A percentile compares a stretch with the other conserved stretches of the same genome.
phyloP scores from a whole-genome alignment of 2,329 filamentous ascomycete genomes.

The Penicillium freii region DNA sequence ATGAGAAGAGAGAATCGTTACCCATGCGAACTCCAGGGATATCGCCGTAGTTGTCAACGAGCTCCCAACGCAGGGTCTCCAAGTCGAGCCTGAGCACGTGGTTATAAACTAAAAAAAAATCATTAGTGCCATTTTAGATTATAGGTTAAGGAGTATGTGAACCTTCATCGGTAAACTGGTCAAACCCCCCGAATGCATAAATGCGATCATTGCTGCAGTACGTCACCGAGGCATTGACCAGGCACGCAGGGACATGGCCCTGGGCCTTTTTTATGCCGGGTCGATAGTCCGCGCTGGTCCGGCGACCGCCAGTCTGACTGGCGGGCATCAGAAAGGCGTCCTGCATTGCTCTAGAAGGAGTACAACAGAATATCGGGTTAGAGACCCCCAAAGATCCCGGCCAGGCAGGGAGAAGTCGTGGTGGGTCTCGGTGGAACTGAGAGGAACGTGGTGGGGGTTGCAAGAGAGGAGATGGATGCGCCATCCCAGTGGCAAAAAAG shows the following conservation, averaged over 20 bases:
- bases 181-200: constrained; percentile 96
- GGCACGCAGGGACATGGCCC: constrained; percentile 81
- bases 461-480: constrained; percentile 27
- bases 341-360: constrained; percentile 48
- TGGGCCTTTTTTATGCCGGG: constrained; percentile 78
- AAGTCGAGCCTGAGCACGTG: constrained; percentile 90
- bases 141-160: constrained; percentile 1
- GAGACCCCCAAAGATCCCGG: constrained; percentile 29
- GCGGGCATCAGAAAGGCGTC: constrained; percentile 91
- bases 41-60: constrained; percentile 98
- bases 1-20: constrained; percentile 43
- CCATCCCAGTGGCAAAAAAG: constrained; percentile 26
- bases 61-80: constrained; percentile 82
- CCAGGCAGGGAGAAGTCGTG: constrained; percentile 24
- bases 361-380: constrained; percentile 24
- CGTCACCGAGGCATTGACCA: constrained; percentile 98
- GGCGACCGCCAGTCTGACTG: constrained; percentile 67
- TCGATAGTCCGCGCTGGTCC: constrained; percentile 68
- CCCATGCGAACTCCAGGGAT: constrained; percentile 97
- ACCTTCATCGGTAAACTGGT: constrained; percentile 96
- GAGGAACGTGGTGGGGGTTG: constrained; percentile 19
- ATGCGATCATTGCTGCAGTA: constrained; percentile 97
- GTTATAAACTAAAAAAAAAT: constrained; percentile 69
- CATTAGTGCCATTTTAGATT: constrained; percentile 7
- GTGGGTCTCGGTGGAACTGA: constrained; percentile 37